Percentiles rank a stretch among this genome's conserved stretches.
Evolutionary conservation across 345 rosid genomes (phyloP).

Genomic region (Lepidium sativum): DNA sequence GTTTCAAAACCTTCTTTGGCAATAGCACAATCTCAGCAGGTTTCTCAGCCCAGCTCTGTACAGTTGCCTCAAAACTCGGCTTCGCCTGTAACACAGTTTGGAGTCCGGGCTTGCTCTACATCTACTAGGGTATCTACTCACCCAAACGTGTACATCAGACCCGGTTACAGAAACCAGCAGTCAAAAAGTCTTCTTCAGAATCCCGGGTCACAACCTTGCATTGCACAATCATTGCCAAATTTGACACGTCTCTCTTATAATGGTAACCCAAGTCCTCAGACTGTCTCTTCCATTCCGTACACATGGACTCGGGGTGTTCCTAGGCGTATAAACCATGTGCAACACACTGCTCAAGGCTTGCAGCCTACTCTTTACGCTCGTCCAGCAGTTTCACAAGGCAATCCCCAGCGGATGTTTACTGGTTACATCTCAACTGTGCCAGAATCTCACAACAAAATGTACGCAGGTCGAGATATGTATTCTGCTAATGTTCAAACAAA

Average conservation of each 20-base stretch:
- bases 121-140: conserved; percentile 1
- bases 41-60: neutral
- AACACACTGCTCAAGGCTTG: neutral
- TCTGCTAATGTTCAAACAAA: neutral
- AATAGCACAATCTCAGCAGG: neutral
- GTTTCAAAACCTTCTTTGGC: conserved; percentile 13
- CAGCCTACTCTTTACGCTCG: neutral
- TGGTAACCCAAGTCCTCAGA: conserved; percentile 17
- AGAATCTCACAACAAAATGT: neutral
- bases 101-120: conserved; percentile 33
- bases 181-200: neutral
- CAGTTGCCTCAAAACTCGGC: neutral
- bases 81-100: neutral
- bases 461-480: neutral
- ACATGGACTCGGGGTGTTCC: neutral
- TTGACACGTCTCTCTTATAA: conserved; percentile 14
- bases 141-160: conserved; percentile 20
- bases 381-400: neutral
- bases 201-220: conserved; percentile 19
- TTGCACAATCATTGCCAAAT: conserved; percentile 11
- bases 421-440: neutral
- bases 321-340: neutral
- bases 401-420: neutral
- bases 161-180: conserved; percentile 10
- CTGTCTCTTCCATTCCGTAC: conserved; percentile 14